Evolutionary conservation across 2,329 filamentous ascomycete species (phyloP).

Genomic region (Pseudogymnoascus sp.): DNA sequence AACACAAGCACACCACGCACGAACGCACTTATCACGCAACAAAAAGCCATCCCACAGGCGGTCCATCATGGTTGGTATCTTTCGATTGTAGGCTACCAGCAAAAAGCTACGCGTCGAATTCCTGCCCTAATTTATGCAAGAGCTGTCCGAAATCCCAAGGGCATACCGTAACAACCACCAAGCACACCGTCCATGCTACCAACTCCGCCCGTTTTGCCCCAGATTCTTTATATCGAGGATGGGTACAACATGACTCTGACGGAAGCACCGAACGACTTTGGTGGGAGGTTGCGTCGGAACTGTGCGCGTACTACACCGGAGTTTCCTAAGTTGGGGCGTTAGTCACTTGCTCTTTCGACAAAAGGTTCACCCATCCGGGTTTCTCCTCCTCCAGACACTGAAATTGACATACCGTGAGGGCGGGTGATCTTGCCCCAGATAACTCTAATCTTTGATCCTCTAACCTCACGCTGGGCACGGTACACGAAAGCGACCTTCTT

Average conservation of each 20-base stretch:
- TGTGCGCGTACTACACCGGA: slow-evolving; percentile 96
- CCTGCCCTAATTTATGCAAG: slow-evolving; percentile 36
- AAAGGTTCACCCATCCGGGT: slow-evolving; percentile 15
- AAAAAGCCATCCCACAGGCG: not conserved
- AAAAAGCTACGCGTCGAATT: slow-evolving; percentile 43
- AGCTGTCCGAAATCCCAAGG: slow-evolving; percentile 49
- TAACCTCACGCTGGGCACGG: slow-evolving; percentile 87
- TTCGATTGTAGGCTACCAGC: slow-evolving; percentile 49
- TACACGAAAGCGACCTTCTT: slow-evolving; percentile 99
- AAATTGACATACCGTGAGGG: slow-evolving; percentile 66
- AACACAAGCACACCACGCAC: not conserved
- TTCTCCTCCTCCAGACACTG: not conserved
- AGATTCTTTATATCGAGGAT: slow-evolving; percentile 78
- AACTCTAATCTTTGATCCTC: slow-evolving; percentile 96
- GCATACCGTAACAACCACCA: slow-evolving; percentile 48
- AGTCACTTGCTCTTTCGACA: too few species aligned
- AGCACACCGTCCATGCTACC: slow-evolving; percentile 42
- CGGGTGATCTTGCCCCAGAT: slow-evolving; percentile 99
- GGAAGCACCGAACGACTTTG: slow-evolving; percentile 92
- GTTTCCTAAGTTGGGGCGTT: slow-evolving; percentile 75
- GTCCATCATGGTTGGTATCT: slow-evolving; percentile 21
- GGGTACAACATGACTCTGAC: slow-evolving; percentile 98
- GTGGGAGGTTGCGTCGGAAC: slow-evolving; percentile 92
- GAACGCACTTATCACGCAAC: not conserved
- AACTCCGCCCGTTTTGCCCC: too few species aligned